Conservation (phyloP, 169 alveolate species). For the Plasmodium coatneyi region DNA sequence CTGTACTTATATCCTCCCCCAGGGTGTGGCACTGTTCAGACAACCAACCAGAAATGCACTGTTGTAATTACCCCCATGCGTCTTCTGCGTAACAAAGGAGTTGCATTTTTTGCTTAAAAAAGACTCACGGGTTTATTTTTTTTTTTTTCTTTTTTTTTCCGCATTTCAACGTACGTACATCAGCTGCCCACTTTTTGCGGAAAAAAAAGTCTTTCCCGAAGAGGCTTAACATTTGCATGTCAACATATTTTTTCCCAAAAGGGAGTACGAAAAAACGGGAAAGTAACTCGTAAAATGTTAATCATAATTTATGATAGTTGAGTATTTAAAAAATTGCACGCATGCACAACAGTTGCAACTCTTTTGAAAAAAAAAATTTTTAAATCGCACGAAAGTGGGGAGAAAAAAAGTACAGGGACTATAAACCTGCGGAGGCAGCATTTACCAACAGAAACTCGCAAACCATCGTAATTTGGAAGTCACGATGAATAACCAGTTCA, state of each 20-base stretch:
- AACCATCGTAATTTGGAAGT: not conserved
- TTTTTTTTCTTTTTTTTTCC: not conserved
- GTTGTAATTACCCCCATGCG: not conserved
- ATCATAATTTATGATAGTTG: not conserved
- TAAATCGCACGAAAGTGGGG: not conserved
- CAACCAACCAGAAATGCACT: not conserved
- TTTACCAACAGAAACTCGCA: not conserved
- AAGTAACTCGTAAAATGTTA: not conserved
- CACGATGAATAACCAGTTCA: conserved; percentile 22
- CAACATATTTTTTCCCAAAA: not conserved
- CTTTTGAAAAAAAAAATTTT: not conserved
- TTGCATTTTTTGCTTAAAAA: not conserved
- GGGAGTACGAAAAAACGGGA: not conserved
- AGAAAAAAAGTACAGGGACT: not conserved
- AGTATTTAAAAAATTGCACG: not conserved
- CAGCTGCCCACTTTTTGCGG: not conserved
- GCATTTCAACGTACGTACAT: conserved; percentile 8
- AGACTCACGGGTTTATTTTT: not conserved
- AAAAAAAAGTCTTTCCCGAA: not conserved
- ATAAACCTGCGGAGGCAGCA: not conserved
- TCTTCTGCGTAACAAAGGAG: not conserved
- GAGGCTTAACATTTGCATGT: not conserved
- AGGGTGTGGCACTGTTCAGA: not conserved
- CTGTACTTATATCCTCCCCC: not conserved
- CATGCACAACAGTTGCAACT: not conserved